These are phyloP conservation scores for Sextonia rubra DNA, from an alignment of 164 flowering plant genomes.

Conservation along the genomic window DNA sequence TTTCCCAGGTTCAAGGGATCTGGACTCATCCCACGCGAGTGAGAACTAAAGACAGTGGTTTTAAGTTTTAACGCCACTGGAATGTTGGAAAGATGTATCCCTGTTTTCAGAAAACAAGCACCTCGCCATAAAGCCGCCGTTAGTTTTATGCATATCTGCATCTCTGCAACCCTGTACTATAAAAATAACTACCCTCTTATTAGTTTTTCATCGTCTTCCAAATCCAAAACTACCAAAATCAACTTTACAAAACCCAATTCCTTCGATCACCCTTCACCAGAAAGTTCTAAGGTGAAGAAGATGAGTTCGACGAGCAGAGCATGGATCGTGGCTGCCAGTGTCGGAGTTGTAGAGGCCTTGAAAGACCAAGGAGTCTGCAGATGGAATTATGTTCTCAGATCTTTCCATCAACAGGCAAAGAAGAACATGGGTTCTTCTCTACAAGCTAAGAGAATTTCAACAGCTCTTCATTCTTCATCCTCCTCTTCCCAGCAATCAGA, in stretches of 20 bases:
- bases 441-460: neutral
- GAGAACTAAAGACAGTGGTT: too few species aligned
- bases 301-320: conserved; percentile 11
- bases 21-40: too few species aligned
- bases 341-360: conserved; percentile 7
- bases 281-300: neutral
- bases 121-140: neutral
- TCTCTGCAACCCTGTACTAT: neutral
- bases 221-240: neutral
- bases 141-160: neutral
- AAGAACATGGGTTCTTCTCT: neutral
- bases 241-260: too few species aligned
- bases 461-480: neutral
- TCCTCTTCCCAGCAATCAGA: conserved; percentile 22
- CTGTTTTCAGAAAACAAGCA: neutral
- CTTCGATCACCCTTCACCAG: neutral
- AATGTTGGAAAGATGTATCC: neutral
- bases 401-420: conserved; percentile 10
- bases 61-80: neutral
- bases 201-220: neutral
- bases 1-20: too few species aligned
- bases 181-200: neutral
- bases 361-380: conserved; percentile 11
- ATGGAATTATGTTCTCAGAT: conserved; percentile 5
- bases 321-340: conserved; percentile 7